Conservation (phyloP, 1,284 basidiomycete genomes). For the Irpex lacteus region DNA sequence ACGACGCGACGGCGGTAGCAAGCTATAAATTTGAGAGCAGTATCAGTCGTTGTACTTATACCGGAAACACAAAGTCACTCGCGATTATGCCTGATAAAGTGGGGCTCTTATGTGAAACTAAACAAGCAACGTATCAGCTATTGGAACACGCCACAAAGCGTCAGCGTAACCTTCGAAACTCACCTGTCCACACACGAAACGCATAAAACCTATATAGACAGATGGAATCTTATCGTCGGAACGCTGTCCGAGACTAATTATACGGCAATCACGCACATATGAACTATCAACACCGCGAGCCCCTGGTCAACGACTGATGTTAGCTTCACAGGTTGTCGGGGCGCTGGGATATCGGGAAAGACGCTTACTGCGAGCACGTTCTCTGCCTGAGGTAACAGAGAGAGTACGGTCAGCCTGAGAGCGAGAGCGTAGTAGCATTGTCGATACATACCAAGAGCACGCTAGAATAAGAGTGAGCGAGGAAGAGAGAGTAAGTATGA, state of each 20-base stretch:
- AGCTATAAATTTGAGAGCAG: not conserved
- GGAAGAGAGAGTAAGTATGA: not conserved
- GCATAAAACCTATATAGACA: conserved; percentile 30
- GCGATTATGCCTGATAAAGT: not conserved
- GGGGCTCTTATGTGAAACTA: not conserved
- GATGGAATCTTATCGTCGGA: not conserved
- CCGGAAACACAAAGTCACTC: not conserved
- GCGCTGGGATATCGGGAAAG: not conserved
- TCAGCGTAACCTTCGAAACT: not conserved
- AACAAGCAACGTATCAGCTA: not conserved
- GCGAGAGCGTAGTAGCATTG: not conserved
- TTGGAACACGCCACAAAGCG: not conserved
- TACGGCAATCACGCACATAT: conserved; percentile 25
- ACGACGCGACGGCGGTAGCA: not conserved
- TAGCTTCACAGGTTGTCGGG: not conserved
- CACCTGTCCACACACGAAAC: conserved; percentile 31
- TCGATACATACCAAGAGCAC: conserved; percentile 35
- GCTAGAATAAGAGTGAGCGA: conserved; percentile 20
- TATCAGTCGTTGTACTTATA: too few relatives aligned
- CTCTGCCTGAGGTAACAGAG: conserved; percentile 27
- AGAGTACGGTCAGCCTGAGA: conserved; percentile 1
- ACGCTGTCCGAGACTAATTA: not conserved
- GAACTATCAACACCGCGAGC: conserved; percentile 30
- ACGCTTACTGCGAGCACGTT: conserved; percentile 32
- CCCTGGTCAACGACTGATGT: conserved; percentile 19